Evolutionary conservation across 495 filamentous ascomycete species (phyloP), one percentile per base, ranked within the genome.

Genomic region (Hypoxylon rickii): DNA sequence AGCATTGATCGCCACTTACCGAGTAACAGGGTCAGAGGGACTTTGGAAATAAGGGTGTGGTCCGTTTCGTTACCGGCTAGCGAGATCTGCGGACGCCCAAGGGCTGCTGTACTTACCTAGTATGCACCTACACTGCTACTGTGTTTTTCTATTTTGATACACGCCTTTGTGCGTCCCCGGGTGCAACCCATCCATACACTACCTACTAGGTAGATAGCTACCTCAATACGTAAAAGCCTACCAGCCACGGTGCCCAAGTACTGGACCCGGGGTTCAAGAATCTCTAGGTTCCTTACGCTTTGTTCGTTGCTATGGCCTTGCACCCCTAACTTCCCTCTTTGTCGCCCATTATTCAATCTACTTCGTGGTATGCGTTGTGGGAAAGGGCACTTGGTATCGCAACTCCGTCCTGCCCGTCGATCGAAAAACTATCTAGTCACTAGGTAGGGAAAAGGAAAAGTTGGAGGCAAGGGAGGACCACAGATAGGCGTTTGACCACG

Each of bases 21-120:
- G 36, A 33, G 50, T 44, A 42, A 34, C 36, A 6, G 5, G 10
- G 24, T 10, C 10, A 29, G 24, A 10, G 4, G 4, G 29, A 20
- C 26, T 11, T 31, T 31, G 21, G 17, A 51, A 47, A 51, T 53
- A 50, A 52, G 53, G 49, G 38, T 47, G 56, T 47, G 59, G 56
- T 63, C 59, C 8, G 47, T 57, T 55, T 49, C 43, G 34, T 36
- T 62, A 53, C 52, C 47, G 37, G 59, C 31, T 53, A 33, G 32
- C 6, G 5, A 34, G 32, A 7, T 29, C 24, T 29, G 24, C 4
- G 24, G 10, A 52, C 59, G 50, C 58, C 41, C 22, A 34, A 45
- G 26, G 3, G n/a, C 32, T 7, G 32, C n/a, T 37, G 15, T 38
- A 34, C 19, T 19, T 43, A n/a, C n/a, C n/a, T n/a, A n/a, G n/a